Percentiles rank a stretch among this genome's conserved stretches.
phyloP scores from a whole-genome alignment of 495 filamentous ascomycete genomes.

The Penicillium paxilli region DNA sequence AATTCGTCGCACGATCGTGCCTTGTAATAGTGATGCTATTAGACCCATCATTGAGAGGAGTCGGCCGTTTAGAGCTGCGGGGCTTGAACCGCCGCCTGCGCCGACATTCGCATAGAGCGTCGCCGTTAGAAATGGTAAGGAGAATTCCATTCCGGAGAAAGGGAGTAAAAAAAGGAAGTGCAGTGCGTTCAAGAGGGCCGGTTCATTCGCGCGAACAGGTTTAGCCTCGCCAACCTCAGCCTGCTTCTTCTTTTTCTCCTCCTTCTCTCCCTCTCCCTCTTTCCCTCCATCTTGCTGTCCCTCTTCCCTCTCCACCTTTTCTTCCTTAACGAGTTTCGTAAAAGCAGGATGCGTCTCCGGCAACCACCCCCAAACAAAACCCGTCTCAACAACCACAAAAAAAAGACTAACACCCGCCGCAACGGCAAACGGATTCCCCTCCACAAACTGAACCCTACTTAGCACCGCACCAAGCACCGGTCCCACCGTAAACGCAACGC shows the following conservation, averaged over 20 bases:
- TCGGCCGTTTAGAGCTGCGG: constrained; percentile 76
- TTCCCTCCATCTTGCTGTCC: not conserved
- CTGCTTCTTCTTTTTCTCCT: constrained; percentile 1
- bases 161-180: constrained; percentile 93
- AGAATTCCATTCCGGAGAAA: constrained; percentile 96
- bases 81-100: constrained; percentile 42
- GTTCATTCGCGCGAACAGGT: constrained; percentile 68
- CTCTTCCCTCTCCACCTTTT: not conserved
- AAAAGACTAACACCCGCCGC: constrained; percentile 82
- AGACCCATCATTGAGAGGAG: constrained; percentile 92
- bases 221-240: no score
- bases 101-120: constrained; percentile 79
- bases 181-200: constrained; percentile 76
- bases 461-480: constrained; percentile 88
- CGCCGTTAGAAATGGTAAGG: constrained; percentile 92
- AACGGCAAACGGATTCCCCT: constrained; percentile 88
- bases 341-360: constrained; percentile 80
- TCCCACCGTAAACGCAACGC: constrained; percentile 94
- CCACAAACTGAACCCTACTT: constrained; percentile 68
- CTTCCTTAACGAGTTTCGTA: constrained; percentile 33
- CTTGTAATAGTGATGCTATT: constrained; percentile 88
- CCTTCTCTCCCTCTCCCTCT: constrained; percentile 8
- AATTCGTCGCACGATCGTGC: constrained; percentile 75
- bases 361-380: constrained; percentile 82
- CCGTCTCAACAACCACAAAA: constrained; percentile 80